Evolutionary conservation across 1,284 basidiomycete genomes (phyloP).

Genomic region (Golubevia pallescens): DNA sequence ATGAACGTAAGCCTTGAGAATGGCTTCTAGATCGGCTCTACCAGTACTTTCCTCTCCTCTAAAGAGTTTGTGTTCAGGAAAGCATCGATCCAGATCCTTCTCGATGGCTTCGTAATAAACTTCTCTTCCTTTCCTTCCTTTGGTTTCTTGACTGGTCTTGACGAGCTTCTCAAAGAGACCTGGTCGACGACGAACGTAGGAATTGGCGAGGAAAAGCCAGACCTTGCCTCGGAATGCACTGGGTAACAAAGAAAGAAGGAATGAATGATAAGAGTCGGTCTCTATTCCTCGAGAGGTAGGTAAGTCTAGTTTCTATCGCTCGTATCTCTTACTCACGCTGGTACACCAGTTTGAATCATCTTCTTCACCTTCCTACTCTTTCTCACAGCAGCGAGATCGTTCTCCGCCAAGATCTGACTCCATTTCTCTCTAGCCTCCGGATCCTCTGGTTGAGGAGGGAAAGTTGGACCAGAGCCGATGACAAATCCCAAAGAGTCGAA

Average conservation of each 20-base stretch:
- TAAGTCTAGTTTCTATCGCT: slow-evolving; percentile 40
- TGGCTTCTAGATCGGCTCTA: slow-evolving; percentile 46
- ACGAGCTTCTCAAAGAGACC: slow-evolving; percentile 54
- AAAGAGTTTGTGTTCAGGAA: slow-evolving; percentile 49
- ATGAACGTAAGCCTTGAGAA: slow-evolving; percentile 64
- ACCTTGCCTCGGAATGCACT: slow-evolving; percentile 47
- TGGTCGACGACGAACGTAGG: slow-evolving; percentile 32
- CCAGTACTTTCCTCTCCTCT: slow-evolving; percentile 43
- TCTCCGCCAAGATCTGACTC: slow-evolving; percentile 73
- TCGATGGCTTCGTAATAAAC: slow-evolving; percentile 51
- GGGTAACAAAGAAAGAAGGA: not conserved
- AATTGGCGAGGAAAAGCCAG: slow-evolving; percentile 56
- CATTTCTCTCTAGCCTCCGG: slow-evolving; percentile 77
- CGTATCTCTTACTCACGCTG: slow-evolving; percentile 79
- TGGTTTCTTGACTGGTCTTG: slow-evolving; percentile 33
- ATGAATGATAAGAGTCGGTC: no score
- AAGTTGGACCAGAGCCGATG: slow-evolving; percentile 14
- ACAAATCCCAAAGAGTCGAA: slow-evolving; percentile 41
- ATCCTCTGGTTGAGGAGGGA: slow-evolving; percentile 68
- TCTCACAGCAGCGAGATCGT: slow-evolving; percentile 72
- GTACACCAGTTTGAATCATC: slow-evolving; percentile 78
- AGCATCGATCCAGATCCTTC: slow-evolving; percentile 53
- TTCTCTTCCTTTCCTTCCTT: slow-evolving; percentile 42
- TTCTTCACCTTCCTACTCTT: slow-evolving; percentile 85
- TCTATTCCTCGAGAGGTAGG: no score